Percentiles rank a stretch among this genome's conserved stretches.
Evolutionary conservation across 176 grass and related monocot species (phyloP).

Genomic region (Lolium multiflorum): DNA sequence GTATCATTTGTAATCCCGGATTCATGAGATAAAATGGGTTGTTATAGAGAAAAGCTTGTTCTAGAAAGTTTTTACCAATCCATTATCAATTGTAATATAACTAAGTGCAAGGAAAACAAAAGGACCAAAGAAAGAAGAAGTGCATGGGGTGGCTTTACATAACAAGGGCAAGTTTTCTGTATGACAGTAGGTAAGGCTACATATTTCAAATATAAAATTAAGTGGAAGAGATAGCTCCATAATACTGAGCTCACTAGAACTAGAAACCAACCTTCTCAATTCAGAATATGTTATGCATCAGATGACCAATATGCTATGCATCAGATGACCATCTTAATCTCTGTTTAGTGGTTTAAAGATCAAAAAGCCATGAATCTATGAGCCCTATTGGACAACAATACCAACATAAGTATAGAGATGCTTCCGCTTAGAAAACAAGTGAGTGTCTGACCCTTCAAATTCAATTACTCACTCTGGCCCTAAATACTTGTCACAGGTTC

Average conservation of each 20-base stretch:
- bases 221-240: background rate
- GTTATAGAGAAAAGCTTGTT: background rate
- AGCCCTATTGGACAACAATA: constrained; percentile 27
- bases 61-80: background rate
- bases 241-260: background rate
- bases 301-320: constrained; percentile 2
- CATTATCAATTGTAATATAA: constrained; percentile 11
- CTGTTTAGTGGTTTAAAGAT: constrained; percentile 28
- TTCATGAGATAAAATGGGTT: background rate
- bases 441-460: constrained; percentile 3
- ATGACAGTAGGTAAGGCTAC: background rate
- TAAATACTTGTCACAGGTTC: too few species aligned
- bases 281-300: constrained; percentile 16
- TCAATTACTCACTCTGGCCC: background rate
- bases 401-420: constrained; percentile 6
- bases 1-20: background rate
- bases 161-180: background rate
- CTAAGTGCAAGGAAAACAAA: background rate
- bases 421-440: constrained; percentile 19
- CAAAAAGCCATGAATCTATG: background rate
- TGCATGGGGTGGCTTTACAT: constrained; percentile 12
- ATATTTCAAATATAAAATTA: constrained; percentile 17
- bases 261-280: background rate
- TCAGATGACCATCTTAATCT: constrained; percentile 9
- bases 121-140: background rate